Base-by-base conservation (phyloP, 2,329 filamentous ascomycete genomes). In the Arthrocladium fulminans region DNA sequence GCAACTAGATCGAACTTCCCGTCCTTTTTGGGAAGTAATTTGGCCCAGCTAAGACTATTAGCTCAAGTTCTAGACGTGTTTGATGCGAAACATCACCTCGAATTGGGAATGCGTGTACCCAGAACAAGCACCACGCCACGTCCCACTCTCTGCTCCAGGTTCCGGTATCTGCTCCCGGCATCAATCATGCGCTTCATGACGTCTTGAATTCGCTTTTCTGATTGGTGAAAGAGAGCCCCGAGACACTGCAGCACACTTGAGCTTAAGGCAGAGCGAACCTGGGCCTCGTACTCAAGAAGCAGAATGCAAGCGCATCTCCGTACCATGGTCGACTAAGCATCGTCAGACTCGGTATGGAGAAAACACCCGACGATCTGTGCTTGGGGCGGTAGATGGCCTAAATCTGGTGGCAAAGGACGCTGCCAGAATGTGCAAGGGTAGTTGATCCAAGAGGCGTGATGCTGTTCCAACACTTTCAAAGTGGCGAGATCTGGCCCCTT, bases 1-100 rank as follows among this genome's bases (percentile, higher is more conserved):
- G 25, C 10, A n/a, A 41, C 25, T 23, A n/a, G 20, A 41, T 27
- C 20, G 15, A 25, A 27, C 20, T 41, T 41, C 9, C 6, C 39
- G n/a, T 23, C 39, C 4, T 19, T 24, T 41, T 47, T 50, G 19
- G 43, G 48, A 20, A 47, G 38, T 22, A 47, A 41, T 29, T 42
- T 50, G 34, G 42, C 39, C 48, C 48, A 50, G 29, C 43, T 50
- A 35, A n/a, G 24, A 27, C 9, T 13, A 35, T 49, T n/a, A 49
- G 47, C 17, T 45, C 25, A 37, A 17, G 24, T 39, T 17, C 1
- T 22, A 13, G 38, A 24, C 15, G 23, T 9, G 8, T 12, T 30
- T 20, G 5, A 7, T 13, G 23, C 2, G 20, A 20, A 15, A 24
- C 13, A 15, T 49, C 20, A 49, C 47, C 3, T 37, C 20, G 39